A percentile compares a stretch with the other conserved stretches of the same genome.
Conservation (phyloP, 208 protist genomes). For the Leishmania amazonensis region DNA sequence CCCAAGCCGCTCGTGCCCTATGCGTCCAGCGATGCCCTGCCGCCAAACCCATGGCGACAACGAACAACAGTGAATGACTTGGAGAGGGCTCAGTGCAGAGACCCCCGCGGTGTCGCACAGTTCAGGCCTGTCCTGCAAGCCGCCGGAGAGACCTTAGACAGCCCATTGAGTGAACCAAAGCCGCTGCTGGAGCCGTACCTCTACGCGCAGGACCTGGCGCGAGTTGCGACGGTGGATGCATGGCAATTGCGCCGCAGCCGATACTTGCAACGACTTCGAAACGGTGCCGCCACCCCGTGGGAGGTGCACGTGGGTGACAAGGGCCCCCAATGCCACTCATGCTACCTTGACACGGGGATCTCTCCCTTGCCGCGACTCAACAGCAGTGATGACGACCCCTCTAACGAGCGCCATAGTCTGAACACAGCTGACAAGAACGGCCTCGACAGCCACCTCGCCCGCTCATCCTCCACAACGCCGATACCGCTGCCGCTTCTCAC, state of each 20-base stretch:
- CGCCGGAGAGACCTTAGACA: neutral
- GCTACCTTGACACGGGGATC: neutral
- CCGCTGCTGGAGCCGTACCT: constrained; percentile 26
- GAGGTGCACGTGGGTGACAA: neutral
- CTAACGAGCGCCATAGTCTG: neutral
- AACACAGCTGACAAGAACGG: too few relatives aligned
- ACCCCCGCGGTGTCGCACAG: constrained; percentile 11
- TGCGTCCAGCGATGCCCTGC: neutral
- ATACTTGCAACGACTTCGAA: constrained; percentile 27
- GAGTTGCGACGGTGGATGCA: constrained; percentile 10
- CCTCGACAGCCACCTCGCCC: neutral
- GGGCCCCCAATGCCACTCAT: neutral
- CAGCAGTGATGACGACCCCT: neutral
- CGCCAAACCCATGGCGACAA: constrained; percentile 13
- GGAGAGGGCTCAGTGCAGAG: constrained; percentile 2
- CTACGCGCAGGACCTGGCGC: constrained; percentile 17
- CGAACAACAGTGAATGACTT: constrained; percentile 7
- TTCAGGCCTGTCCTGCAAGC: constrained; percentile 8
- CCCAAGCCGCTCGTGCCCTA: neutral
- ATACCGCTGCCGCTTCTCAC: neutral
- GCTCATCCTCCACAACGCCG: neutral
- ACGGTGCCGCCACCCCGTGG: constrained; percentile 2
- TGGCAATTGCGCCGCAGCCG: constrained; percentile 24
- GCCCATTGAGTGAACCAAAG: neutral
- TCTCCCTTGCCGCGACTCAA: neutral